Conservation (phyloP, 306 rosid species). For the Medicago ruthenica region DNA sequence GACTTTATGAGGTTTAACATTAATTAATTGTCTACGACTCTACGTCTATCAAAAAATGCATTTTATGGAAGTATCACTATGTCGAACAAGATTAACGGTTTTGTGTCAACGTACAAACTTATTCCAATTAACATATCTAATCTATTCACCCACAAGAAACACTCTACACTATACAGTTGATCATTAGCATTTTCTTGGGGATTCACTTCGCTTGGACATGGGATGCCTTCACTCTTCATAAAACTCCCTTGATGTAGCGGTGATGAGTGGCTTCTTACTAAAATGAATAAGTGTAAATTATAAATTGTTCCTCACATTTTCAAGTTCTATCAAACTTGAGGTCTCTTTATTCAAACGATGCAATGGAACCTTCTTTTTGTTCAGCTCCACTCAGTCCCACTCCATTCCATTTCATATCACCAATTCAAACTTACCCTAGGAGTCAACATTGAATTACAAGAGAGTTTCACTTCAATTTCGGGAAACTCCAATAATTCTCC, state of each 20-base stretch:
- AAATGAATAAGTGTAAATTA: neutral
- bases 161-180: neutral
- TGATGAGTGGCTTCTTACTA: neutral
- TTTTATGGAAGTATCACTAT: neutral
- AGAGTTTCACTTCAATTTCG: too few species aligned
- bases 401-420: neutral
- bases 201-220: constrained; percentile 6
- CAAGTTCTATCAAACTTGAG: neutral
- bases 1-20: neutral
- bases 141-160: neutral
- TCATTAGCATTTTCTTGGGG: neutral
- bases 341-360: neutral
- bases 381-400: neutral
- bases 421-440: neutral
- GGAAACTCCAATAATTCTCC: too few species aligned
- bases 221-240: neutral
- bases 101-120: neutral
- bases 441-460: neutral
- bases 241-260: neutral
- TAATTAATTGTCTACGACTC: neutral
- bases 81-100: neutral
- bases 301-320: neutral
- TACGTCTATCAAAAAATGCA: too few species aligned
- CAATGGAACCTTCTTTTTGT: neutral
- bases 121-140: neutral